Conservation (phyloP, 2,329 filamentous ascomycete species). For the Pseudogymnoascus destructans region DNA sequence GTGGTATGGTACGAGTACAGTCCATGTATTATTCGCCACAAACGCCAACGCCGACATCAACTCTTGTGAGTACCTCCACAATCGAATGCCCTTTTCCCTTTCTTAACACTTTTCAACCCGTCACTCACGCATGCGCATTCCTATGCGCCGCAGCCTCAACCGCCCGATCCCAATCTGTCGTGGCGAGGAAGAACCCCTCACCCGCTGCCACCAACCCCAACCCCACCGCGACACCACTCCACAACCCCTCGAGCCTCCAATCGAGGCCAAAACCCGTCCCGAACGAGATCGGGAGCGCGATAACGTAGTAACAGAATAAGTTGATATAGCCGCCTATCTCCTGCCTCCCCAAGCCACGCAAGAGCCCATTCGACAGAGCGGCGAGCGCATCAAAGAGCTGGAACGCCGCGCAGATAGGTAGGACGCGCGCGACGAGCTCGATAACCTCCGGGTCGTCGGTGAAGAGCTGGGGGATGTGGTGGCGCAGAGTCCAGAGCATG, state of each 20-base stretch:
- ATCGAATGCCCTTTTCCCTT: neutral
- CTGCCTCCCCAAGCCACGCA: slow-evolving; percentile 79
- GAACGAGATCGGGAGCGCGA: slow-evolving; percentile 77
- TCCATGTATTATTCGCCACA: neutral
- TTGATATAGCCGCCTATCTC: slow-evolving; percentile 84
- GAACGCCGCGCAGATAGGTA: slow-evolving; percentile 77
- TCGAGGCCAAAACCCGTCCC: slow-evolving; percentile 60
- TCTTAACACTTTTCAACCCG: neutral
- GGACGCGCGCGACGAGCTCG: slow-evolving; percentile 49
- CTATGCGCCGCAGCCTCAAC: slow-evolving; percentile 47
- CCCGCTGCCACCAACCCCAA: slow-evolving; percentile 37
- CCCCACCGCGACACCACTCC: slow-evolving; percentile 62
- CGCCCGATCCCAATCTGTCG: slow-evolving; percentile 43
- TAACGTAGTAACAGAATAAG: slow-evolving; percentile 70
- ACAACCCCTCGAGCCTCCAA: slow-evolving; percentile 71
- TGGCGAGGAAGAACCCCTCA: slow-evolving; percentile 43
- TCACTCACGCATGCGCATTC: slow-evolving; percentile 32
- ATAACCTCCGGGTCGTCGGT: slow-evolving; percentile 62
- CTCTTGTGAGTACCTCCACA: neutral
- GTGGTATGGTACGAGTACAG: neutral
- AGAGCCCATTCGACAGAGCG: slow-evolving; percentile 67
- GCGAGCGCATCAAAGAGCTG: slow-evolving; percentile 79
- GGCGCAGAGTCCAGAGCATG: slow-evolving; percentile 54
- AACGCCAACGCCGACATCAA: neutral
- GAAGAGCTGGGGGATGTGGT: slow-evolving; percentile 64